A percentile compares a stretch with the other conserved stretches of the same genome.
These are phyloP conservation scores for Ophiosphaerella korrae DNA, from an alignment of 2,329 filamentous ascomycete species.

Conservation along the genomic window DNA sequence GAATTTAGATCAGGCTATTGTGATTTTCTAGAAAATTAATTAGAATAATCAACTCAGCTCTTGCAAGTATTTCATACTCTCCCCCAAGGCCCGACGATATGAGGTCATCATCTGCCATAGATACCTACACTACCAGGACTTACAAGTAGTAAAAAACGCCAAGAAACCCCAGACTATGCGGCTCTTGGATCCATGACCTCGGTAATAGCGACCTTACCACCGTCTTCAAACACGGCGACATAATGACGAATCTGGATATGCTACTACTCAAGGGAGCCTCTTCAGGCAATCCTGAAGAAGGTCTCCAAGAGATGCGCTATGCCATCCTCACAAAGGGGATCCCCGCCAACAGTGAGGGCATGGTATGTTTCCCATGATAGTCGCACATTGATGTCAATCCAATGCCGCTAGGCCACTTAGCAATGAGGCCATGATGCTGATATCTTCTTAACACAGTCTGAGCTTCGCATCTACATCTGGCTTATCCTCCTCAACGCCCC, in stretches of 20 bases:
- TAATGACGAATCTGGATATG: constrained; percentile 64
- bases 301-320: constrained; percentile 72
- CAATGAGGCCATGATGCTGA: neutral
- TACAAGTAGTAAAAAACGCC: neutral
- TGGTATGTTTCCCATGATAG: constrained; percentile 58
- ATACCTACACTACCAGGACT: no score
- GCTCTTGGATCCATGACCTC: neutral
- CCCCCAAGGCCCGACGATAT: no score
- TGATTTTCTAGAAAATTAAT: no score
- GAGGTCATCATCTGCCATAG: no score
- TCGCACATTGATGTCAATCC: neutral
- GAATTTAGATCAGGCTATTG: neutral
- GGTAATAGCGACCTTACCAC: neutral
- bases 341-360: constrained; percentile 78
- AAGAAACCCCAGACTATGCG: neutral
- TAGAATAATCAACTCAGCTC: no score
- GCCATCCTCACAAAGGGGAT: constrained; percentile 77
- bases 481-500: constrained; percentile 88
- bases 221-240: constrained; percentile 10
- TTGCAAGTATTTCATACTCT: no score
- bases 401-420: neutral
- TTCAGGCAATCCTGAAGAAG: constrained; percentile 68
- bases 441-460: constrained; percentile 65
- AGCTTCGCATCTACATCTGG: constrained; percentile 94
- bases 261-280: constrained; percentile 81